Base-by-base conservation (phyloP, 257 asterid species). In the Catharanthus roseus region DNA sequence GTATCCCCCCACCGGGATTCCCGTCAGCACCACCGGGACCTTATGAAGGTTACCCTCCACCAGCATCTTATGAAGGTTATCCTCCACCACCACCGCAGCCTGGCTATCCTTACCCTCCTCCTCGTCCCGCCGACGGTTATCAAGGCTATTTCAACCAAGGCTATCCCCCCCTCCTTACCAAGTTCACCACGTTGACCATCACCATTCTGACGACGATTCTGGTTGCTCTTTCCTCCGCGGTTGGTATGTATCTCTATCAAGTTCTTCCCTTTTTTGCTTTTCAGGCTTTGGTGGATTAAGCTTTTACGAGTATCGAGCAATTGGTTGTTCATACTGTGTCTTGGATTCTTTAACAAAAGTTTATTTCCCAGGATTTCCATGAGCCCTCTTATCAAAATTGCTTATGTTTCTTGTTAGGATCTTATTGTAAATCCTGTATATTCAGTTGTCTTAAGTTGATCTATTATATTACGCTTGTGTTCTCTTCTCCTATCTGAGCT, bases 111-210 rank as follows among this genome's bases (percentile, higher is more conserved):
- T 84, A 85, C 75, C 88, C 85, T 31, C 86, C 81, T 5, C 83
- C 81, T 16, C 83, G 72, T 67, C 80, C 79, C 12, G 82, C 68
- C 31, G 86, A 70, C 29, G 86, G 85, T 68, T 89, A 89, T 75
- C 96, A 89, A 78, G 93, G 86, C 28, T 89, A 87, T 72, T 89
- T 89, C 82, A 72, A 81, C 77, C 89, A 79, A 45, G 69, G 74
- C 21, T 74, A 72, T 54, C 42, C 73, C n/a, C 69, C 74, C 34
- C 85, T 82, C 13, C 88, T 81, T 70, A 82, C 34, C 80, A 76
- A 65, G 86, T 77, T 57, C 69, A 81, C 82, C 86, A 83, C 45
- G 80, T 74, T 50, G 86, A 85, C 10, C 90, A 87, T 82, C 78
- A 83, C 60, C 91, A 84, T 76, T 16, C 80, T 57, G 81, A 85